A percentile compares a stretch with the other conserved stretches of the same genome.
These are phyloP conservation scores for Pseudogymnoascus sp. DNA, from an alignment of 2,329 filamentous ascomycete genomes.

Conservation along the genomic window DNA sequence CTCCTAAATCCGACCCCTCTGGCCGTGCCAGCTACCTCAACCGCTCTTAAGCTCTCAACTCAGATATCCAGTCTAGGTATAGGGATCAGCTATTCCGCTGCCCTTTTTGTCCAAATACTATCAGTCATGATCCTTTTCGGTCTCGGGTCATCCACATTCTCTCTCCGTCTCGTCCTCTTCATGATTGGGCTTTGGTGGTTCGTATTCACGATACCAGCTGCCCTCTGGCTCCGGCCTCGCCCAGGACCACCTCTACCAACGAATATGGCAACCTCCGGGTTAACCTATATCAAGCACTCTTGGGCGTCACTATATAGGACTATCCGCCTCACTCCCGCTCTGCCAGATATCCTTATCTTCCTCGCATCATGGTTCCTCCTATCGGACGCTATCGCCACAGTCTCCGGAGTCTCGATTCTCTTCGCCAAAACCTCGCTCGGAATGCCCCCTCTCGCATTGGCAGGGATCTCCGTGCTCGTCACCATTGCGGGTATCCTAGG, in stretches of 20 bases:
- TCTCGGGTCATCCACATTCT: slow-evolving; percentile 72
- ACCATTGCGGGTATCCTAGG: slow-evolving; percentile 78
- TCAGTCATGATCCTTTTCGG: slow-evolving; percentile 70
- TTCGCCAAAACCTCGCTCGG: slow-evolving; percentile 90
- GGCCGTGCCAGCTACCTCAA: slow-evolving; percentile 37
- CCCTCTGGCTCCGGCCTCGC: slow-evolving; percentile 77
- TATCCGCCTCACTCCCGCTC: slow-evolving; percentile 61
- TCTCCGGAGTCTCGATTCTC: slow-evolving; percentile 86
- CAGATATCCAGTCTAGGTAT: slow-evolving; percentile 89
- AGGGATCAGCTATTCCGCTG: slow-evolving; percentile 86
- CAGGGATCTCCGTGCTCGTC: slow-evolving; percentile 88
- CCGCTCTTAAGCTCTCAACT: slow-evolving; percentile 75
- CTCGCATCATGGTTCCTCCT: slow-evolving; percentile 89
- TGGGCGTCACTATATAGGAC: slow-evolving; percentile 85
- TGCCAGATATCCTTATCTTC: slow-evolving; percentile 70
- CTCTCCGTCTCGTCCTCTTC: slow-evolving; percentile 79
- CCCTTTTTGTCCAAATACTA: slow-evolving; percentile 74
- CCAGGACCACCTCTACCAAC: slow-evolving; percentile 72
- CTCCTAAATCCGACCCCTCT: slow-evolving; percentile 32
- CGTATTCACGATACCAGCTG: slow-evolving; percentile 79
- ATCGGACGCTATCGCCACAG: slow-evolving; percentile 89
- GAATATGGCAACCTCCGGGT: slow-evolving; percentile 23
- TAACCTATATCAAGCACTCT: slow-evolving; percentile 64
- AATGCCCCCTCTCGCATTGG: slow-evolving; percentile 83
- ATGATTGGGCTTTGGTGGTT: slow-evolving; percentile 90